These are phyloP conservation scores for Ascobolus immersus DNA, from an alignment of 495 filamentous ascomycete genomes.

Conservation along the genomic window DNA sequence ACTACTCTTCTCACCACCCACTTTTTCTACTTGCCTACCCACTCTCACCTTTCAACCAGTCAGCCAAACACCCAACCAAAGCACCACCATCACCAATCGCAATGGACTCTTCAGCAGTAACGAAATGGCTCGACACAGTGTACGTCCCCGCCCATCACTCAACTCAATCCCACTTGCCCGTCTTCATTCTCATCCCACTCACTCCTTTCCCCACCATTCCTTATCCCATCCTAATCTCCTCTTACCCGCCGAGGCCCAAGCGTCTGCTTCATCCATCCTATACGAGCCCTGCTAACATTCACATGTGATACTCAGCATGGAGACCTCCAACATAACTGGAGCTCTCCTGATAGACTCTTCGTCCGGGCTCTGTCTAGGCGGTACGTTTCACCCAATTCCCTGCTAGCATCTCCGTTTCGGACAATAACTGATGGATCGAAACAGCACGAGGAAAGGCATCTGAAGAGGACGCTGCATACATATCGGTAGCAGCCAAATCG, in stretches of 20 bases:
- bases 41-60: no score
- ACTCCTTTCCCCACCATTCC: not conserved
- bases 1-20: no score
- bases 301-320: conserved; percentile 11
- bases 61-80: no score
- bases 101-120: conserved; percentile 15
- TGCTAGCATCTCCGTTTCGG: not conserved
- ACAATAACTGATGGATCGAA: conserved; percentile 1
- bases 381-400: conserved; percentile 3
- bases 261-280: no score
- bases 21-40: no score
- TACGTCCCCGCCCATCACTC: conserved; percentile 3
- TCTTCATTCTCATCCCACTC: not conserved
- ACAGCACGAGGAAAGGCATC: conserved; percentile 14
- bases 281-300: no score
- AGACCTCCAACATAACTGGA: conserved; percentile 13
- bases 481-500: conserved; percentile 12
- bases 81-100: not conserved
- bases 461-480: conserved; percentile 16
- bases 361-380: conserved; percentile 15
- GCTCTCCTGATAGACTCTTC: conserved; percentile 15
- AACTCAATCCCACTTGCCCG: not conserved
- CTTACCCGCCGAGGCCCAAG: no score
- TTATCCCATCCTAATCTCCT: no score
- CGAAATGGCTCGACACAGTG: conserved; percentile 14